Evolutionary conservation across 2,329 filamentous ascomycete species (phyloP).

Genomic region (Ophiosphaerella herpotricha): DNA sequence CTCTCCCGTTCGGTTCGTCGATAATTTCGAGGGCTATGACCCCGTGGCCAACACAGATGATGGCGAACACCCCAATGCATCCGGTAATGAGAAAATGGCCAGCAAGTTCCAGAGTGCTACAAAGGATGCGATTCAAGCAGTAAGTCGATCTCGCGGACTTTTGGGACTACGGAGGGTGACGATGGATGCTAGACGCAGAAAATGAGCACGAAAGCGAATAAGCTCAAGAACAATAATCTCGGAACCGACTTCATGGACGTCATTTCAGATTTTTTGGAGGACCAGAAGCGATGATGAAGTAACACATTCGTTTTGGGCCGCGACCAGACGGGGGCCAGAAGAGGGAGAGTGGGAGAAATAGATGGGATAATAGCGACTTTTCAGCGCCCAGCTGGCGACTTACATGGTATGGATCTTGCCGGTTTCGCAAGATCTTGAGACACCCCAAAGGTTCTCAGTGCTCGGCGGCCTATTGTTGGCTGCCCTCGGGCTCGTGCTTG

Average conservation of each 20-base stretch:
- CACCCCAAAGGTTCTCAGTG: background rate
- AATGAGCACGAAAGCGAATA: slow-evolving; percentile 1
- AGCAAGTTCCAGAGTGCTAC: slow-evolving; percentile 30
- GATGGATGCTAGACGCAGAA: slow-evolving; percentile 3
- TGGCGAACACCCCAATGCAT: slow-evolving; percentile 41
- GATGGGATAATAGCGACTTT: no score
- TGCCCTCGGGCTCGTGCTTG: background rate
- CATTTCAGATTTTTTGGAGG: slow-evolving; percentile 2
- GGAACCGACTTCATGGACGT: slow-evolving; percentile 7
- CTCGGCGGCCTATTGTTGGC: background rate
- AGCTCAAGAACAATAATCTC: slow-evolving; percentile 1
- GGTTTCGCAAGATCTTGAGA: no score
- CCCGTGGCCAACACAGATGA: slow-evolving; percentile 36
- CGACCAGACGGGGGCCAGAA: no score
- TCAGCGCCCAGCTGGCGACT: no score
- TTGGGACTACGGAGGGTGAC: slow-evolving; percentile 5
- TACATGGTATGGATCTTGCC: no score
- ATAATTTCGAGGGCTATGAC: slow-evolving; percentile 37
- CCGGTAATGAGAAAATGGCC: slow-evolving; percentile 38
- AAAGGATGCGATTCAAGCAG: slow-evolving; percentile 21
- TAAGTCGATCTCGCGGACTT: slow-evolving; percentile 5
- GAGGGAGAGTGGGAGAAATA: no score
- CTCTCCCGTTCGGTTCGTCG: slow-evolving; percentile 35
- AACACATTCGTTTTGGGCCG: background rate
- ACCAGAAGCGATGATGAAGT: background rate